phyloP scores from a whole-genome alignment of 2,329 filamentous ascomycete species.

The Diplocarpon mali region DNA sequence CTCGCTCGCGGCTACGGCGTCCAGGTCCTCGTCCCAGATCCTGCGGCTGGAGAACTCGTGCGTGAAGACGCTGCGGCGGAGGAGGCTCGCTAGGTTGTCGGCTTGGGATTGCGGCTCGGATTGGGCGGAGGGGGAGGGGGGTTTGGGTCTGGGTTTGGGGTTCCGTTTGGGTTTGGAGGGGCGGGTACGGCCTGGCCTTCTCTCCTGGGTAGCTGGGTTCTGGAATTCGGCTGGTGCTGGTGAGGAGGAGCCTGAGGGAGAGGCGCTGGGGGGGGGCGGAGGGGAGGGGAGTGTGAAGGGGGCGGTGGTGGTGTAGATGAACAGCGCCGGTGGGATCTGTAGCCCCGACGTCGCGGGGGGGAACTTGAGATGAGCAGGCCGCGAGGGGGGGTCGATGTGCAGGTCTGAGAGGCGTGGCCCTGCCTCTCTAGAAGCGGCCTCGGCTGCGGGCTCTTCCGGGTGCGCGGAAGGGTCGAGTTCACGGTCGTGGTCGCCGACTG shows the following conservation, averaged over 20 bases:
- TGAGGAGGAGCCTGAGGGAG: not conserved
- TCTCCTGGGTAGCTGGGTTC: not conserved
- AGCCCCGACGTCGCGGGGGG: conserved; percentile 16
- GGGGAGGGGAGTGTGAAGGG: conserved; percentile 2
- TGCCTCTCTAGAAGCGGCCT: too few relatives aligned
- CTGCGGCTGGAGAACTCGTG: conserved; percentile 18
- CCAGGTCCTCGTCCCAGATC: conserved; percentile 18
- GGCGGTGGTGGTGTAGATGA: too few relatives aligned
- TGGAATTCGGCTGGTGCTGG: not conserved
- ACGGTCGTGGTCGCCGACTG: too few relatives aligned
- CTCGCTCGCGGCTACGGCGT: conserved; percentile 13
- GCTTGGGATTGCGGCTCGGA: conserved; percentile 12
- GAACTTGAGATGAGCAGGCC: conserved; percentile 19
- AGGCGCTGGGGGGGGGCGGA: not conserved
- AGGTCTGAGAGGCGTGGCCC: not conserved
- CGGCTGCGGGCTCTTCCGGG: too few relatives aligned
- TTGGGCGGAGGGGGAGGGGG: too few relatives aligned
- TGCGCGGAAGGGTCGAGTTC: too few relatives aligned
- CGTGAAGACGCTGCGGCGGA: conserved; percentile 21
- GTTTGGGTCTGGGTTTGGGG: too few relatives aligned
- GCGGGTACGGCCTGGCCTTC: not conserved
- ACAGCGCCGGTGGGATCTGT: conserved; percentile 18
- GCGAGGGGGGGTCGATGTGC: conserved; percentile 1
- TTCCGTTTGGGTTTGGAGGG: too few relatives aligned
- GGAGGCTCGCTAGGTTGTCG: conserved; percentile 14